Evolutionary conservation across 805 yeast genomes (phyloP).

Genomic region (Starmerella potacharoeniae): DNA sequence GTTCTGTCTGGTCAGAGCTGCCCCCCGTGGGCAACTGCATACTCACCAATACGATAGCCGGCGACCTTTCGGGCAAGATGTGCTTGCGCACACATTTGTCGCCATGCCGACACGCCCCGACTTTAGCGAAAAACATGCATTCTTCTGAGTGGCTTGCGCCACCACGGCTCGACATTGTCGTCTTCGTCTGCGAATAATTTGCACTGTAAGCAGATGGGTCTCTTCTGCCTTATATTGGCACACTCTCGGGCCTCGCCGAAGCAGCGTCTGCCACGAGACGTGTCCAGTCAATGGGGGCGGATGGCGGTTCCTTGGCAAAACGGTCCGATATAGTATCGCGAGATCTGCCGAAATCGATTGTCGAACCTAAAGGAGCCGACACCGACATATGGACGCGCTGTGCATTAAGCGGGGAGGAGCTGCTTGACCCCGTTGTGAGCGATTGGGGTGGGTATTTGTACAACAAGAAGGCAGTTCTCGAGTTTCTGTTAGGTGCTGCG

Average conservation of each 20-base stretch:
- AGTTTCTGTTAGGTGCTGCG: conserved; percentile 37
- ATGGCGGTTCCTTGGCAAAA: conserved; percentile 63
- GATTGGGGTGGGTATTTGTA: conserved; percentile 58
- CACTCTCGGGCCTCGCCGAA: background rate
- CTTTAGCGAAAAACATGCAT: conserved; percentile 50
- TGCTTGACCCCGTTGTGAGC: conserved; percentile 42
- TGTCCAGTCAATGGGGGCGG: conserved; percentile 29
- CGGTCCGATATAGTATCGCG: conserved; percentile 38
- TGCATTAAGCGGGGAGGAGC: conserved; percentile 33
- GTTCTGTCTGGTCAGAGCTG: conserved; percentile 30
- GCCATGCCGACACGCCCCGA: conserved; percentile 92
- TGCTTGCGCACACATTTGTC: conserved; percentile 63
- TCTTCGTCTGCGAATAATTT: background rate
- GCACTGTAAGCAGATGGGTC: background rate
- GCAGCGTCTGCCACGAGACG: background rate
- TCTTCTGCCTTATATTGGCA: no score
- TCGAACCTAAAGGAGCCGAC: background rate
- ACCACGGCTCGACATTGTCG: background rate
- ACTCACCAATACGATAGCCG: conserved; percentile 11
- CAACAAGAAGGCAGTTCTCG: conserved; percentile 52
- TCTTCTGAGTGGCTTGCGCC: conserved; percentile 2
- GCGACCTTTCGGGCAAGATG: conserved; percentile 6
- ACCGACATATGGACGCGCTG: conserved; percentile 38
- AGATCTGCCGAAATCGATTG: background rate
- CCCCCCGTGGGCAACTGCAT: conserved; percentile 29